Base-by-base conservation (phyloP, 768 basidiomycete species). In the Multifurca ochricompacta region DNA sequence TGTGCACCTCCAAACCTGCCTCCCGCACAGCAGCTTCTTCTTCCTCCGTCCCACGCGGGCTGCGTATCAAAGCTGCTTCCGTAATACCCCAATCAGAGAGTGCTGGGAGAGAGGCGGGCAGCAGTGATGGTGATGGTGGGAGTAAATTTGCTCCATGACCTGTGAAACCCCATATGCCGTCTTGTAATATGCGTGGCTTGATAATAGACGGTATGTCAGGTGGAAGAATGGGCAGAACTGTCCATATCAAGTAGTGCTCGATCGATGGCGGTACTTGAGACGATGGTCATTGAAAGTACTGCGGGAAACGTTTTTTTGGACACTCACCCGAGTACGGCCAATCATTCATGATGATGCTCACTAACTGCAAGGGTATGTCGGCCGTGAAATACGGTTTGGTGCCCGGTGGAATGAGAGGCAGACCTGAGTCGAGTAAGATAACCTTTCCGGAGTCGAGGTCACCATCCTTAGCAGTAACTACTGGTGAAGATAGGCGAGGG, bases 91-190 rank as follows among this genome's bases (percentile, higher is more conserved):
- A 89, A 10, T 86, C 85, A 0, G 80, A 70, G 28, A 89, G 73
- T 0, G 81, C 76, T 6, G 80, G 81, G 13, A 89, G 70, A 60
- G 74, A 85, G 3, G 71, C 65, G 23, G 75, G 74, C 27, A 87
- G 74, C 8, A 67, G 71, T 4, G 82, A 83, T 0, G 85, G 82
- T 8, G 77, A 79, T 0, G 81, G 82, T 1, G 77, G 78, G 0
- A 78, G 76, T 0, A 74, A 74, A 3, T 62, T 50, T 30, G 52
- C 48, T 1, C 68, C 60, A 27, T 66, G 71, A 14, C 87, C 86
- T 1, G 89, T 88, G 63, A 91, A 92, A 0, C 89, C 91, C 72
- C 84, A 90, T 4, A 92, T 68, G 9, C 91, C 91, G 56, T 90
- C 85, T 65, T 85, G 81, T 21, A 79, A 73, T 21, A 92, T 67